Base-by-base conservation (phyloP, 352 stramenopile genomes). In the Phytophthora foliorum region DNA sequence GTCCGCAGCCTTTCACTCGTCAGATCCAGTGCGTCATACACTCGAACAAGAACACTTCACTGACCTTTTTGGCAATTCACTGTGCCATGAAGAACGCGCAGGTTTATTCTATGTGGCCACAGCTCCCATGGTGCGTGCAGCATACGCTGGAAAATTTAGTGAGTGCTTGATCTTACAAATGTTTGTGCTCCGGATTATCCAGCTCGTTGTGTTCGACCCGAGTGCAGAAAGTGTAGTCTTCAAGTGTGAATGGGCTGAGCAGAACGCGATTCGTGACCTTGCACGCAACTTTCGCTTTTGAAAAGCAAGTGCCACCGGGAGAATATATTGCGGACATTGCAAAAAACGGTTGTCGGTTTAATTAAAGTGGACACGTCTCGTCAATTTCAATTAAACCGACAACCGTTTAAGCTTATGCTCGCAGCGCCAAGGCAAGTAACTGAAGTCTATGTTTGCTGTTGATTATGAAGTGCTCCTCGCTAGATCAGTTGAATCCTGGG, bases 221-320 rank as follows among this genome's bases (percentile, higher is more conserved):
- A 82, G 56, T 14, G 80, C 72, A 2, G 86, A 94, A 66, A 84
- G 69, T 38, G 22, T 91, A 19, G 71, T 65, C 11, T 48, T 93
- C 14, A 79, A 73, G 39, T 93, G 82, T 51, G 29, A 73, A 17
- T 92, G 84, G 83, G 57, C 63, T 3, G 78, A 93, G 63, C 71
- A 92, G 60, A 88, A 91, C 54, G 73, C 79, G 29, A 65, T 93
- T 29, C 84, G 81, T 34, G 77, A 92, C 3, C 67, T 92, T 21
- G 86, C 82, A 16, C 82, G 83, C n/a, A 92, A 88, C 60, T 83
- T 91, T 21, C 84, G 86, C 50, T 90, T 89, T 58, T 91, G 36
- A 75, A 36, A 36, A 5, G n/a, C 6, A 19, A 24, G 16, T 22
- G 38, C n/a, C n/a, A n/a, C n/a, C n/a, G n/a, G n/a, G n/a, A n/a